Evolutionary conservation across 345 rosid genomes (phyloP).

Genomic region (Gossypium sturtianum): DNA sequence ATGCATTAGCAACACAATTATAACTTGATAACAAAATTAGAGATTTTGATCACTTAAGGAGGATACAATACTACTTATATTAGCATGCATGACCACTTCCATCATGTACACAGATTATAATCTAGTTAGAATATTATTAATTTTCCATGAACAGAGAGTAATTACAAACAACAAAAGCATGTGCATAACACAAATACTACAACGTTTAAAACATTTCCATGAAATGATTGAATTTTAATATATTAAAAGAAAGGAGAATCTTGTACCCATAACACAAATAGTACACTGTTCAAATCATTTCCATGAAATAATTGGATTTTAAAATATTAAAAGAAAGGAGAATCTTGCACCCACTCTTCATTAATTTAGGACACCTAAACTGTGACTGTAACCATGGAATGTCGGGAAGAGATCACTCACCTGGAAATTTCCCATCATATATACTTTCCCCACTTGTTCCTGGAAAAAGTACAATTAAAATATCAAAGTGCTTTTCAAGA

Average conservation of each 20-base stretch:
- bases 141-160: neutral
- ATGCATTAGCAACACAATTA: neutral
- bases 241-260: no score
- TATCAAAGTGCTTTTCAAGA: neutral
- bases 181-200: neutral
- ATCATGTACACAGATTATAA: neutral
- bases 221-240: neutral
- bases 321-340: neutral
- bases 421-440: constrained; percentile 79
- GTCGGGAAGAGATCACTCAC: constrained; percentile 31
- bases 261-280: neutral
- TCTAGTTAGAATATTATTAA: neutral
- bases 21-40: neutral
- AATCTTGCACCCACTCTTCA: neutral
- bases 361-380: neutral
- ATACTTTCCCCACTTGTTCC: constrained; percentile 95
- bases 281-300: neutral
- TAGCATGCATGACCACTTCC: neutral
- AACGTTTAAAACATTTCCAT: neutral
- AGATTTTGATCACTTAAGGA: neutral
- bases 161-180: constrained; percentile 3
- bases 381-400: neutral
- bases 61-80: no score
- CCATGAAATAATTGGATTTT: neutral
- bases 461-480: constrained; percentile 24